Conservation (phyloP, 305 asterid species). For the Solanum hybrid region DNA sequence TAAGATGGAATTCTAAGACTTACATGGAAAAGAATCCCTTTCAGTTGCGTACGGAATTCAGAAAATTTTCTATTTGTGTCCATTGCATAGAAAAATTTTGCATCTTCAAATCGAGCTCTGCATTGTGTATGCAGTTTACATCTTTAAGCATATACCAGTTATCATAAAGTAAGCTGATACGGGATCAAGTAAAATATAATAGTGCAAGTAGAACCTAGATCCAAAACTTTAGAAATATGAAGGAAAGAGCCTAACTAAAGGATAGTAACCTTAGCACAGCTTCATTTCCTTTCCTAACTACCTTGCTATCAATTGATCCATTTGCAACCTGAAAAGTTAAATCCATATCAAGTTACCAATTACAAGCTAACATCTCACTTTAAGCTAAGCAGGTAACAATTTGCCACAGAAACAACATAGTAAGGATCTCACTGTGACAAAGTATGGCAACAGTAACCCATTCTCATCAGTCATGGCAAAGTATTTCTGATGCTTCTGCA, state of each 20-base stretch:
- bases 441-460: constrained; percentile 70
- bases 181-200: not conserved
- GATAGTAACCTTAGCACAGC: constrained; percentile 77
- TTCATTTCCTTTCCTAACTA: constrained; percentile 90
- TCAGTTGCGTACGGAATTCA: constrained; percentile 73
- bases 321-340: constrained; percentile 69
- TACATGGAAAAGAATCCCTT: constrained; percentile 95
- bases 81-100: constrained; percentile 88
- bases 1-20: constrained; percentile 27
- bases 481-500: constrained; percentile 98
- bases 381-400: not conserved
- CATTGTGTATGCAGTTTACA: constrained; percentile 3
- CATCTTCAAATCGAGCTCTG: constrained; percentile 99
- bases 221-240: not conserved
- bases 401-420: constrained; percentile 5
- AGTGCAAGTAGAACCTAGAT: not conserved
- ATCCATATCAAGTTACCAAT: not conserved
- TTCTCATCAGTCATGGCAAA: constrained; percentile 69
- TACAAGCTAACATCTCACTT: not conserved
- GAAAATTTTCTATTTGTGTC: constrained; percentile 82
- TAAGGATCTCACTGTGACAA: constrained; percentile 55
- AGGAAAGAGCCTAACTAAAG: constrained; percentile 2
- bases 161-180: not conserved
- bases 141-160: constrained; percentile 1
- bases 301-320: constrained; percentile 70